Evolutionary conservation across 1,139 yeast species (phyloP).

Genomic region (Candida sanyaensis): DNA sequence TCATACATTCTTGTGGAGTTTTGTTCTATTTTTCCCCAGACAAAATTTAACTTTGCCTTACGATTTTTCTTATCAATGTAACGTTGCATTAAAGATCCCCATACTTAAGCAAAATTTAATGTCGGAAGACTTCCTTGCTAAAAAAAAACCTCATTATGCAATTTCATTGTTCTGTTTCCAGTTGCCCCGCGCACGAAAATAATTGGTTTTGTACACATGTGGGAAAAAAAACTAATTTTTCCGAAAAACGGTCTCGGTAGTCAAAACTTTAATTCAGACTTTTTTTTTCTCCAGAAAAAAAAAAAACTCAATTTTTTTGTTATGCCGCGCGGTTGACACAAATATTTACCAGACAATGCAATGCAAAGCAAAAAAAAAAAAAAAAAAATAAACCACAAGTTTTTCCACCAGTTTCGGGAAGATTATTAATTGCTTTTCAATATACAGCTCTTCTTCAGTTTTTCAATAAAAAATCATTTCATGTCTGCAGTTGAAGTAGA

Average conservation of each 20-base stretch:
- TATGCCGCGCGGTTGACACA: too few relatives aligned
- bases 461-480: not conserved
- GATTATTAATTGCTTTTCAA: not conserved
- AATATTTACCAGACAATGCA: too few relatives aligned
- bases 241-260: not conserved
- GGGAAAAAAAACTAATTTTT: not conserved
- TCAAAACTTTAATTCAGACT: not conserved
- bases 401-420: not conserved
- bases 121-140: not conserved
- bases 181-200: not conserved
- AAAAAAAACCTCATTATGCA: not conserved
- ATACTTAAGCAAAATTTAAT: constrained; percentile 3
- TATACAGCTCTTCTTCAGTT: not conserved
- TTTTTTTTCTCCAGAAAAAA: not conserved
- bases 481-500: not conserved
- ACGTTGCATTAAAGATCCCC: constrained; percentile 11
- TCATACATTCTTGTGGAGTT: not conserved
- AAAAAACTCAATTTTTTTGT: too few relatives aligned
- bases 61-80: constrained; percentile 4
- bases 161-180: not conserved
- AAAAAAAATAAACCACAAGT: too few relatives aligned
- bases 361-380: too few relatives aligned
- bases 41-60: not conserved
- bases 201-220: not conserved
- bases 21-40: not conserved